phyloP scores from a whole-genome alignment of 2,329 filamentous ascomycete species.

The Verticillium longisporum region DNA sequence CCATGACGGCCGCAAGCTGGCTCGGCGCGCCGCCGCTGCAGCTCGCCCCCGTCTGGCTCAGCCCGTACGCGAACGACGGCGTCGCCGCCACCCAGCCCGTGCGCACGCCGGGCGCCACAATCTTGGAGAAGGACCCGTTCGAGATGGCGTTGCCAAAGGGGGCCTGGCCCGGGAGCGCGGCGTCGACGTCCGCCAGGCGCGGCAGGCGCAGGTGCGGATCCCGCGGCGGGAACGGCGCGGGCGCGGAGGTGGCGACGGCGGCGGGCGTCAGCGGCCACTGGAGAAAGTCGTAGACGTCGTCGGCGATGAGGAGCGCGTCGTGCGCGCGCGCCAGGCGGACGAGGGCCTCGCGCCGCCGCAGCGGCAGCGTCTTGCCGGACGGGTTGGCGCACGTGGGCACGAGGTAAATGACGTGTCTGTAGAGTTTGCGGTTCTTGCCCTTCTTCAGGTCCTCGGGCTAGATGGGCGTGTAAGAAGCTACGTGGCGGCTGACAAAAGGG shows the following conservation, averaged over 20 bases:
- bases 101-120: conserved; percentile 71
- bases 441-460: conserved; percentile 6
- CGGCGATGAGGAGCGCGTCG: conserved; percentile 76
- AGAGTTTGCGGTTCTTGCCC: conserved; percentile 55
- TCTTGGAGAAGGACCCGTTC: conserved; percentile 88
- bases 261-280: conserved; percentile 56
- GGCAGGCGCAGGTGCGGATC: conserved; percentile 51
- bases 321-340: conserved; percentile 70
- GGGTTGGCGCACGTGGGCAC: conserved; percentile 90
- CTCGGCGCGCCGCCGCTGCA: conserved; percentile 51
- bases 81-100: conserved; percentile 85
- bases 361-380: conserved; percentile 73
- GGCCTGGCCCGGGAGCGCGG: conserved; percentile 35
- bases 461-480: neutral
- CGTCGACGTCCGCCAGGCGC: conserved; percentile 73
- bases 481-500: too few relatives aligned
- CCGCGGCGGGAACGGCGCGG: conserved; percentile 17
- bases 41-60: conserved; percentile 46
- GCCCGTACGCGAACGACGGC: conserved; percentile 41
- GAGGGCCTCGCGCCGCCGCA: conserved; percentile 58
- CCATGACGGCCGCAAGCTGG: conserved; percentile 45
- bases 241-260: conserved; percentile 10
- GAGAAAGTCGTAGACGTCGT: conserved; percentile 93
- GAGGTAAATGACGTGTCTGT: conserved; percentile 80
- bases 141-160: conserved; percentile 73